Evolutionary conservation across 495 filamentous ascomycete species (phyloP).

Genomic region (Penicillium desertorum): DNA sequence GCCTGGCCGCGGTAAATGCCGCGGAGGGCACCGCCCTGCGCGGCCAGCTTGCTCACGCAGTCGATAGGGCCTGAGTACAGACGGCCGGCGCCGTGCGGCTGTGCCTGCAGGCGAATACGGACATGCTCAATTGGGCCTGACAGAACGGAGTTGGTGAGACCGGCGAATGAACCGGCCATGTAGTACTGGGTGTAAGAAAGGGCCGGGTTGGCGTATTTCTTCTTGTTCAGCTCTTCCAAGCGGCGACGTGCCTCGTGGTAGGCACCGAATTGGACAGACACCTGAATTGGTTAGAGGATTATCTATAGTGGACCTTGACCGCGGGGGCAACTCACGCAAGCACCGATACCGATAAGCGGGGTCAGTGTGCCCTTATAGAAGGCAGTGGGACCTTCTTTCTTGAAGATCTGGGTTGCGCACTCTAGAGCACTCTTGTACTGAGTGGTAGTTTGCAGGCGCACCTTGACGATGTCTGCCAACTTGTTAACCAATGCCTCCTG

Average conservation of each 20-base stretch:
- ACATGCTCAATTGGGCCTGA: constrained; percentile 96
- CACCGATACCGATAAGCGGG: constrained; percentile 93
- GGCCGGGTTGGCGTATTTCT: constrained; percentile 47
- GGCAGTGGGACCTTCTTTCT: constrained; percentile 80
- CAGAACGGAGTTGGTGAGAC: constrained; percentile 83
- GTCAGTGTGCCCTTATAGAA: constrained; percentile 99
- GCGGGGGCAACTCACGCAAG: constrained; percentile 62
- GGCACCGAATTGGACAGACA: constrained; percentile 95
- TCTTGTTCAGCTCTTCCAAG: constrained; percentile 72
- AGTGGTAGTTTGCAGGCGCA: constrained; percentile 85
- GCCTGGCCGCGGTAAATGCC: constrained; percentile 85
- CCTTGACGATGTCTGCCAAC: constrained; percentile 87
- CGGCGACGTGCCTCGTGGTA: constrained; percentile 89
- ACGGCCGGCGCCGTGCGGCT: constrained; percentile 77
- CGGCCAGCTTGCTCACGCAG: constrained; percentile 80
- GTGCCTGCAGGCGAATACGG: constrained; percentile 94
- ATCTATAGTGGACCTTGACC: not conserved
- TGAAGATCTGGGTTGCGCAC: constrained; percentile 78
- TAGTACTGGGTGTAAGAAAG: constrained; percentile 86
- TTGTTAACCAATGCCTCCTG: constrained; percentile 20
- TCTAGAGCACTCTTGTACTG: constrained; percentile 77
- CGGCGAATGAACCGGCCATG: constrained; percentile 85
- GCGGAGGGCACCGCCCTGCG: constrained; percentile 60
- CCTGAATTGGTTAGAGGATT: constrained; percentile 37
- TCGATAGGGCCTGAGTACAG: constrained; percentile 85